Evolutionary conservation across 2,329 filamentous ascomycete species (phyloP).

Genomic region (Pseudogymnoascus sp.): DNA sequence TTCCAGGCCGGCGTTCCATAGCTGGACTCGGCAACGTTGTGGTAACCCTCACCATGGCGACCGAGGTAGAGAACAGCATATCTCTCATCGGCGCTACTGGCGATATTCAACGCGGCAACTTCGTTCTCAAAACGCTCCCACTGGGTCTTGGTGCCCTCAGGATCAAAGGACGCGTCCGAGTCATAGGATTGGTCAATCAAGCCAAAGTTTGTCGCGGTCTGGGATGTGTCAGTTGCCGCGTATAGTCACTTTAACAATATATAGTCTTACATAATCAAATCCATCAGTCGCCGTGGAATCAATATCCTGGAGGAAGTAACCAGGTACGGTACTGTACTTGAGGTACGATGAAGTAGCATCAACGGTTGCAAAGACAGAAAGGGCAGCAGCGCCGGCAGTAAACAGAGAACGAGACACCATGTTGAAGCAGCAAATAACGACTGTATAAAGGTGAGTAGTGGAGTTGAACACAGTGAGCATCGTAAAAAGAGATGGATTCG

Average conservation of each 20-base stretch:
- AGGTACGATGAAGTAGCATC: constrained; percentile 35
- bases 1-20: constrained; percentile 67
- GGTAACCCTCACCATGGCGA: constrained; percentile 63
- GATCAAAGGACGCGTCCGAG: constrained; percentile 42
- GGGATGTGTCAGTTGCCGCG: not conserved
- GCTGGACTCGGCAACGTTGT: constrained; percentile 57
- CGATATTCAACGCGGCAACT: constrained; percentile 49
- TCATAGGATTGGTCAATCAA: constrained; percentile 58
- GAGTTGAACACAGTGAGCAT: not conserved
- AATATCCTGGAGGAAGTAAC: constrained; percentile 61
- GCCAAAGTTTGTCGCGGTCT: constrained; percentile 59
- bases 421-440: constrained; percentile 8
- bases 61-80: constrained; percentile 66
- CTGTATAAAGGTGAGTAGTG: constrained; percentile 5
- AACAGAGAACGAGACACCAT: constrained; percentile 1
- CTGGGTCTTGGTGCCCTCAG: constrained; percentile 43
- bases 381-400: not conserved
- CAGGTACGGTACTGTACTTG: constrained; percentile 54
- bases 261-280: constrained; percentile 57
- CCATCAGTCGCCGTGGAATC: constrained; percentile 45
- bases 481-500: not conserved
- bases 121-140: constrained; percentile 61
- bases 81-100: constrained; percentile 38
- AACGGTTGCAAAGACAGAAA: not conserved
- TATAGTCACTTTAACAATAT: not conserved